Percentiles rank a stretch among this genome's conserved stretches.
phyloP scores from a whole-genome alignment of 1,139 yeast genomes.

The Yarrowia galli region DNA sequence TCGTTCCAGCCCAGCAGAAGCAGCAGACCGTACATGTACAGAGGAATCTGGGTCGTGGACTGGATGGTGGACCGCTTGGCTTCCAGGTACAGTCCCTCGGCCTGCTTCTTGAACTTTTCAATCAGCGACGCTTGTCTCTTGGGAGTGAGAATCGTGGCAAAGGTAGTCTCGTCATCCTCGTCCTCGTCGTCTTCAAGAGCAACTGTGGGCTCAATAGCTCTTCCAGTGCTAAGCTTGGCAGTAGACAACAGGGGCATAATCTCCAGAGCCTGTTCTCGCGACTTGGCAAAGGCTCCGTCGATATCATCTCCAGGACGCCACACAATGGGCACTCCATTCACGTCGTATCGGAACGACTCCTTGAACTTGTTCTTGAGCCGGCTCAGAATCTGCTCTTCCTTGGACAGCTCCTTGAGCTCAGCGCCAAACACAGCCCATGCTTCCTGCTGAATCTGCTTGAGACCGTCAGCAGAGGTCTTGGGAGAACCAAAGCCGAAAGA shows the following conservation, averaged over 20 bases:
- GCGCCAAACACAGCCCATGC: constrained; percentile 73
- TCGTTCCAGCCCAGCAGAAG: constrained; percentile 94
- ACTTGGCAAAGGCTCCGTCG: constrained; percentile 65
- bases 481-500: constrained; percentile 17
- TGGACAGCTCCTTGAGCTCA: constrained; percentile 61
- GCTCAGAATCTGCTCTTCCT: constrained; percentile 50
- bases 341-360: constrained; percentile 81
- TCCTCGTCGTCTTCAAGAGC: constrained; percentile 53
- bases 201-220: constrained; percentile 65
- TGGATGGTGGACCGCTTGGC: constrained; percentile 58
- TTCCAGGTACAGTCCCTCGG: constrained; percentile 83
- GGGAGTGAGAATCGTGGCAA: constrained; percentile 66
- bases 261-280: constrained; percentile 64
- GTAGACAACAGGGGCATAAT: constrained; percentile 66
- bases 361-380: constrained; percentile 67
- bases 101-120: constrained; percentile 72
- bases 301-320: constrained; percentile 81
- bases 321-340: constrained; percentile 78
- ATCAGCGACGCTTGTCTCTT: constrained; percentile 65
- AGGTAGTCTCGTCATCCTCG: constrained; percentile 48
- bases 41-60: constrained; percentile 74
- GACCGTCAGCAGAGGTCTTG: constrained; percentile 26
- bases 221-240: constrained; percentile 63
- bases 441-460: constrained; percentile 55
- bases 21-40: constrained; percentile 76